A percentile compares a stretch with the other conserved stretches of the same genome.
These are phyloP conservation scores for Psophocarpus tetragonolobus DNA, from an alignment of 306 rosid genomes.

Conservation along the genomic window DNA sequence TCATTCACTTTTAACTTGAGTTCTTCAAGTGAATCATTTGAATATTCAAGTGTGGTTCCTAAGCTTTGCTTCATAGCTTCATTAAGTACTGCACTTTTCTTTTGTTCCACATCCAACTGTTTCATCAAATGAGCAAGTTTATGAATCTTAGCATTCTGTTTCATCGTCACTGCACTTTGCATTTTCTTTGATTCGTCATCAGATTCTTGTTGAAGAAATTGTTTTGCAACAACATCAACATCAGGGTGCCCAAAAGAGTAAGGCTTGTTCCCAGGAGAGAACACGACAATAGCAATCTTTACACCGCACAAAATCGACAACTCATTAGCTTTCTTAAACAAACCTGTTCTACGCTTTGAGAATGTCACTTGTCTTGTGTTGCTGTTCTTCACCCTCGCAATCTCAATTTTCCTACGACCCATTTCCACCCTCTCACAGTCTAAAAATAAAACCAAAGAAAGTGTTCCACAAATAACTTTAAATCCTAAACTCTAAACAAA, in stretches of 20 bases:
- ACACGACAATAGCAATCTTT: neutral
- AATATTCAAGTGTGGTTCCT: neutral
- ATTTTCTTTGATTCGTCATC: neutral
- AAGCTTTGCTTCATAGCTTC: neutral
- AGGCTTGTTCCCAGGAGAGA: neutral
- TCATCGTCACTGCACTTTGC: neutral
- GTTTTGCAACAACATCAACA: neutral
- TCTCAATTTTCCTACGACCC: neutral
- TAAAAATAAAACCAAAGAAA: no score
- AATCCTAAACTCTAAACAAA: no score
- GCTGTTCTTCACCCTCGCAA: neutral
- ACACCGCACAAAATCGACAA: no score
- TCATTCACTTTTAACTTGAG: neutral
- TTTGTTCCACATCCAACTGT: neutral
- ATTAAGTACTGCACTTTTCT: neutral
- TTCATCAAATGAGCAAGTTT: neutral
- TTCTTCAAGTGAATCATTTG: neutral
- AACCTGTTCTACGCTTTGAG: neutral
- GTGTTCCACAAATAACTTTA: no score
- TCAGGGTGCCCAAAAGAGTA: neutral
- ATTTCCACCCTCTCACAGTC: no score
- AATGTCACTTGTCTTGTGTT: neutral
- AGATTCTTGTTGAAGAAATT: no score
- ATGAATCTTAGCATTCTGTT: neutral
- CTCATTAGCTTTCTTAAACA: neutral